These are phyloP conservation scores for Hirsutella rhossiliensis DNA, from an alignment of 2,329 filamentous ascomycete species.

Conservation along the genomic window DNA sequence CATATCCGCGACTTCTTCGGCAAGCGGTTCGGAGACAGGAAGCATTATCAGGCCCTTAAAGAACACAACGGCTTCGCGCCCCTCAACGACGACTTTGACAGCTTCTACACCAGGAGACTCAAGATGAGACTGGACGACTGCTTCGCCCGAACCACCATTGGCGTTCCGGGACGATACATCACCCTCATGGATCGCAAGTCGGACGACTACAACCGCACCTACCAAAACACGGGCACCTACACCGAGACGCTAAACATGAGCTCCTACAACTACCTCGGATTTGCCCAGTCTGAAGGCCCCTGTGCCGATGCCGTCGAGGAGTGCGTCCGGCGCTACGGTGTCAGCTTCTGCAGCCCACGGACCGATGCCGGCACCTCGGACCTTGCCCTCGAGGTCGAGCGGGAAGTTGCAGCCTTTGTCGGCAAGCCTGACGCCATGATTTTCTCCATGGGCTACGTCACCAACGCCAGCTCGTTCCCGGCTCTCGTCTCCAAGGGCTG, in stretches of 20 bases:
- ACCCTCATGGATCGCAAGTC: conserved; percentile 85
- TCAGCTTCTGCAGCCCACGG: conserved; percentile 71
- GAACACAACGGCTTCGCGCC: conserved; percentile 83
- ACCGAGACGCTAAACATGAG: conserved; percentile 98
- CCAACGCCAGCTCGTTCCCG: conserved; percentile 86
- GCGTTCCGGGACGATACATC: conserved; percentile 88
- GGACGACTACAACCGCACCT: conserved; percentile 82
- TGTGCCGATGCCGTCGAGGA: conserved; percentile 91
- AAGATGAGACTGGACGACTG: conserved; percentile 96
- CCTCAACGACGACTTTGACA: conserved; percentile 96
- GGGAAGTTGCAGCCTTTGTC: conserved; percentile 78
- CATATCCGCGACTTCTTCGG: conserved; percentile 97
- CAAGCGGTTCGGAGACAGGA: conserved; percentile 80
- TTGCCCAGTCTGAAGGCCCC: conserved; percentile 92
- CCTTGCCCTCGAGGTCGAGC: conserved; percentile 79
- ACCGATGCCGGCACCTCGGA: conserved; percentile 80
- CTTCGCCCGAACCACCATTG: conserved; percentile 84
- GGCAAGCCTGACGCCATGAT: conserved; percentile 93
- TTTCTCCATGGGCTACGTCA: conserved; percentile 98
- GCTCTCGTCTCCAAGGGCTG: conserved; percentile 87
- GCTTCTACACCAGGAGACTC: conserved; percentile 86
- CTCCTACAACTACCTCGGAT: conserved; percentile 98
- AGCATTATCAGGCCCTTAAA: conserved; percentile 70
- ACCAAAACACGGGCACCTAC: conserved; percentile 76
- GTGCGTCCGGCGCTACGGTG: conserved; percentile 70